Conservation (phyloP, 148 eudicot species). For the Hydrangea macrophylla region DNA sequence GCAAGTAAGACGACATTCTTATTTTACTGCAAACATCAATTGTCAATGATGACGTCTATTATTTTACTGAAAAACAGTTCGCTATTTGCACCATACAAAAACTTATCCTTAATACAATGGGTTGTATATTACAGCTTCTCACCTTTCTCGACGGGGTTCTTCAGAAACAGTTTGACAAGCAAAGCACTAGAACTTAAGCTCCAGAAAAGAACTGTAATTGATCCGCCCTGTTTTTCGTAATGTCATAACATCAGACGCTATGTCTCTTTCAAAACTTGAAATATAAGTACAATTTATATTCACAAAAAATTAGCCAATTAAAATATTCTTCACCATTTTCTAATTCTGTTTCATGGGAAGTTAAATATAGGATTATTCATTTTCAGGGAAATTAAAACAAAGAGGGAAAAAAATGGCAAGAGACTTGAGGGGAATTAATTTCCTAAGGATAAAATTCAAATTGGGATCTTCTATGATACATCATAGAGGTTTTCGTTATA, state of each 20-base stretch:
- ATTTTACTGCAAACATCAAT: background rate
- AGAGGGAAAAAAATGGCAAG: background rate
- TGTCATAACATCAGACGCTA: background rate
- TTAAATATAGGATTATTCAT: background rate
- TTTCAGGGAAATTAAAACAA: background rate
- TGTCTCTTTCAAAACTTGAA: background rate
- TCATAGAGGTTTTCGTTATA: too few species aligned
- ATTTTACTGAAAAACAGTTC: background rate
- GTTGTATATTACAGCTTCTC: constrained; percentile 13
- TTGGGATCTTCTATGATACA: too few species aligned
- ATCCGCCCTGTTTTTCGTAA: constrained; percentile 24
- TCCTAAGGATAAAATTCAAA: background rate
- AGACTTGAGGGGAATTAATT: background rate
- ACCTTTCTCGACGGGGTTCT: constrained; percentile 66
- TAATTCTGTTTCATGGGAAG: background rate
- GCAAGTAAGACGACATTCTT: too few species aligned
- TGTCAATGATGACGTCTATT: too few species aligned
- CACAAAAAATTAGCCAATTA: background rate
- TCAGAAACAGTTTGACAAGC: constrained; percentile 33
- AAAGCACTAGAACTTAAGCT: constrained; percentile 32
- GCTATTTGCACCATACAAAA: too few species aligned
- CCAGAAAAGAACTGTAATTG: constrained; percentile 27
- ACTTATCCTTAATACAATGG: background rate
- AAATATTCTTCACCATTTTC: background rate
- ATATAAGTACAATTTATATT: background rate